Base-by-base conservation (phyloP, 1,284 basidiomycete genomes). In the Ustilago trichophora region DNA sequence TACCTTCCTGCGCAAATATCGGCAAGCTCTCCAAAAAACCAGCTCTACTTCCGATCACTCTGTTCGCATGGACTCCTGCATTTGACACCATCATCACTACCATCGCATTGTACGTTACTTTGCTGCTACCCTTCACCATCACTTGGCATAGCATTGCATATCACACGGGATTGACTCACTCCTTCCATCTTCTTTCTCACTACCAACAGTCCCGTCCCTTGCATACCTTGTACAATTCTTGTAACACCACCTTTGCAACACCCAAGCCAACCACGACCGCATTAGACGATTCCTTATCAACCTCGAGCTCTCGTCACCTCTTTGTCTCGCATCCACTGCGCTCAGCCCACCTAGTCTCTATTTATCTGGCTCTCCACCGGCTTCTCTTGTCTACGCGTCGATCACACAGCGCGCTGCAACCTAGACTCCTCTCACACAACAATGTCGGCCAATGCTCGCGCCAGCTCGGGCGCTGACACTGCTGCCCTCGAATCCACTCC, bases 201-300 rank as follows among this genome's bases (percentile, higher is more conserved):
- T n/a, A n/a, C n/a, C n/a, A n/a, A 35, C 51, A 65, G 55, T 65
- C 51, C 44, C 48, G 63, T 47, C 53, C 47, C 22, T 56, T 54
- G 63, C 63, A 66, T 58, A 43, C 52, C 48, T 60, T 66, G 63
- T 66, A 66, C 56, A 59, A 59, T 45, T 52, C 63, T 53, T 65
- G 62, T 65, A 65, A 58, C 62, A 65, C 47, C 62, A 65, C 55
- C 50, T 33, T 47, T 57, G 60, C 53, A 64, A 57, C 48, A 44
- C 42, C n/a, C 29, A 34, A 36, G 24, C 41, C 35, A 19, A 18
- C 49, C 29, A 32, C 18, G 18, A 11, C 21, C 38, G 46, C 51
- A 62, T 27, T 50, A 62, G 58, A 62, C 58, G 8, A 8, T 29
- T 13, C 27, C 27, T 29, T 29, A n/a, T n/a, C n/a, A n/a, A n/a